Conservation (phyloP, 192 early-diverging fungal species). For the Backusella macrospora region DNA sequence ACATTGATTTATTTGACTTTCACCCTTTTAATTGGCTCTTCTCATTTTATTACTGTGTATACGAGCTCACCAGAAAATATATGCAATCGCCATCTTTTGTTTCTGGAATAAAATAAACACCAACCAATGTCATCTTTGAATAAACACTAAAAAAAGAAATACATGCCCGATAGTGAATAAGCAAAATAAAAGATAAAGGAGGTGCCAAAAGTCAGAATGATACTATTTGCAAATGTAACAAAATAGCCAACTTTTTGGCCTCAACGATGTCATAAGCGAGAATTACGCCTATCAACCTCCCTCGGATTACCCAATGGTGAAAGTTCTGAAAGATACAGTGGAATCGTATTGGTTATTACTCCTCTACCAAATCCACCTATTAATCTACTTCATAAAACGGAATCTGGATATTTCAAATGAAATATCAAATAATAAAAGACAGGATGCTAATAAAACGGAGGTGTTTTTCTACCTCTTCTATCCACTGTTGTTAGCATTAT, state of each 20-base stretch:
- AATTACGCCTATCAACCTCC: constrained; percentile 80
- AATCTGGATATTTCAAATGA: constrained; percentile 66
- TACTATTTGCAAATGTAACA: constrained; percentile 48
- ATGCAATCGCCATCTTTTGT: constrained; percentile 82
- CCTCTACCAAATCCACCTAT: not conserved
- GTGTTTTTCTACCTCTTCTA: constrained; percentile 61
- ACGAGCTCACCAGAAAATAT: too few relatives aligned
- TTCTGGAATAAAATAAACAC: constrained; percentile 75
- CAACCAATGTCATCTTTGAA: constrained; percentile 37
- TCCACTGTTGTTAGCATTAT: constrained; percentile 13
- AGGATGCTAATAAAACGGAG: constrained; percentile 62
- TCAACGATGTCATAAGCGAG: constrained; percentile 87
- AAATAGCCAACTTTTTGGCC: constrained; percentile 67
- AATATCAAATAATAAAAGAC: constrained; percentile 71
- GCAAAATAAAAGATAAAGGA: constrained; percentile 41
- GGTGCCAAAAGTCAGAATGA: constrained; percentile 33
- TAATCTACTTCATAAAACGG: not conserved
- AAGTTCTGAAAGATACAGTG: constrained; percentile 53
- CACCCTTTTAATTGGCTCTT: too few relatives aligned
- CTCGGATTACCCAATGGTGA: constrained; percentile 82
- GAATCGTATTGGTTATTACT: not conserved
- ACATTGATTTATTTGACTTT: too few relatives aligned
- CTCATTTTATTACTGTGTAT: too few relatives aligned
- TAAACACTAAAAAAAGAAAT: constrained; percentile 41
- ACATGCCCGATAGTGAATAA: constrained; percentile 34